Conservation (phyloP, 805 yeast species). For the Zygotorulaspora sp. region DNA sequence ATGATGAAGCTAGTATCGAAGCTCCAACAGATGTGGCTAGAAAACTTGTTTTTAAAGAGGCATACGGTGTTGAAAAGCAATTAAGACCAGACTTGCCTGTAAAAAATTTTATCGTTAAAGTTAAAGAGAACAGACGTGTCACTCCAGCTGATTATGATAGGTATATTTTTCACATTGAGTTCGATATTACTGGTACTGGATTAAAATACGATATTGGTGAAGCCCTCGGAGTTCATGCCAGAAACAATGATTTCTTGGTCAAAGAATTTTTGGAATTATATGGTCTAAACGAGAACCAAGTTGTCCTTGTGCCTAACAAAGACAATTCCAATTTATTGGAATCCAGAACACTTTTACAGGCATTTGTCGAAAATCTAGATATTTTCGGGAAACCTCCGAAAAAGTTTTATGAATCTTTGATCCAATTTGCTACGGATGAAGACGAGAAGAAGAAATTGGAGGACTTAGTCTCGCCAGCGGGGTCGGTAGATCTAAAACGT, state of each 20-base stretch:
- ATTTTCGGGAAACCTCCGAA: constrained; percentile 94
- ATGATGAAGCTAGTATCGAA: constrained; percentile 38
- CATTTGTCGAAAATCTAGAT: constrained; percentile 75
- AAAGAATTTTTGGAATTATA: constrained; percentile 64
- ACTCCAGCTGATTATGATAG: constrained; percentile 88
- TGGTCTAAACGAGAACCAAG: constrained; percentile 62
- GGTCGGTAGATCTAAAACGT: constrained; percentile 78
- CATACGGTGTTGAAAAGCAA: constrained; percentile 51
- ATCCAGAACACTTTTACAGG: constrained; percentile 77
- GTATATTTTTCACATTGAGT: constrained; percentile 94
- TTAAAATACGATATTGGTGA: constrained; percentile 91
- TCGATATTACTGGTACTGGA: constrained; percentile 87
- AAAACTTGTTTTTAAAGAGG: constrained; percentile 76
- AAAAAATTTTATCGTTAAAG: constrained; percentile 79
- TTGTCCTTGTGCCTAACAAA: constrained; percentile 67
- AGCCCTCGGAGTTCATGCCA: constrained; percentile 92
- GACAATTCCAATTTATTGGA: constrained; percentile 57
- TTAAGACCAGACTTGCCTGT: constrained; percentile 90
- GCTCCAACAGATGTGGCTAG: constrained; percentile 54
- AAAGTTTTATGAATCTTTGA: constrained; percentile 81
- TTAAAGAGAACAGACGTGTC: constrained; percentile 84
- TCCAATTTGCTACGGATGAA: constrained; percentile 65
- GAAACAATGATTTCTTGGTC: constrained; percentile 65
- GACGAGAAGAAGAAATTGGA: constrained; percentile 58
- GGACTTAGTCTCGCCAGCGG: constrained; percentile 67